phyloP scores from a whole-genome alignment of 1,139 yeast species.

The Sugiyamaella japonica region DNA sequence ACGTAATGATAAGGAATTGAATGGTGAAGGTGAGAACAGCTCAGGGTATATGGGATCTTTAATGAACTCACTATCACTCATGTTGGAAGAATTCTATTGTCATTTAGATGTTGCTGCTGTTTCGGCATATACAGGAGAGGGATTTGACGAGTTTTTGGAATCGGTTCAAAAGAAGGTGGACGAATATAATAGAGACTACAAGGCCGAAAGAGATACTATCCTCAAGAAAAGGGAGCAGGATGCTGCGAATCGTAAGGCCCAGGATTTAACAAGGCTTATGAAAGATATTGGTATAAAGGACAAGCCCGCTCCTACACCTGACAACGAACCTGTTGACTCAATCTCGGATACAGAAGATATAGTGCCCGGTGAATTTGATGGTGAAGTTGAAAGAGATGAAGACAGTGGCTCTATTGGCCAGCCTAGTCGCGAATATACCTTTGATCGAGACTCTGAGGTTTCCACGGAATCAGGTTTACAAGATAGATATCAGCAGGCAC shows the following conservation, averaged over 20 bases:
- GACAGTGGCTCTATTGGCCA: conserved; percentile 27
- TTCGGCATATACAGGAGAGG: conserved; percentile 88
- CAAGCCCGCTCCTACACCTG: conserved; percentile 13
- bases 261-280: conserved; percentile 70
- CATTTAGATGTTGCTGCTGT: conserved; percentile 90
- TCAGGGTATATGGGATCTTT: conserved; percentile 94
- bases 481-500: conserved; percentile 67
- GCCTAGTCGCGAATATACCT: conserved; percentile 68
- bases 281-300: conserved; percentile 68
- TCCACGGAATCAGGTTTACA: conserved; percentile 56
- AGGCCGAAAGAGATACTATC: conserved; percentile 82
- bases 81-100: conserved; percentile 95
- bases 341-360: conserved; percentile 62
- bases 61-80: conserved; percentile 90
- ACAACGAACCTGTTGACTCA: conserved; percentile 54
- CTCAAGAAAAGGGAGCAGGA: conserved; percentile 73
- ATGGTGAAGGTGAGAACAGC: conserved; percentile 66
- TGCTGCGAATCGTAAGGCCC: conserved; percentile 70
- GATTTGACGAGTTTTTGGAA: conserved; percentile 83
- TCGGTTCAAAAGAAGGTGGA: conserved; percentile 85
- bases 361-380: conserved; percentile 53
- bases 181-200: conserved; percentile 81
- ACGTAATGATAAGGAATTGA: conserved; percentile 55
- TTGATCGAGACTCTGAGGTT: conserved; percentile 53
- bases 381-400: conserved; percentile 42